phyloP scores from a whole-genome alignment of 2,329 filamentous ascomycete genomes.

The Ophiocordyceps polyrhachis-furcata region DNA sequence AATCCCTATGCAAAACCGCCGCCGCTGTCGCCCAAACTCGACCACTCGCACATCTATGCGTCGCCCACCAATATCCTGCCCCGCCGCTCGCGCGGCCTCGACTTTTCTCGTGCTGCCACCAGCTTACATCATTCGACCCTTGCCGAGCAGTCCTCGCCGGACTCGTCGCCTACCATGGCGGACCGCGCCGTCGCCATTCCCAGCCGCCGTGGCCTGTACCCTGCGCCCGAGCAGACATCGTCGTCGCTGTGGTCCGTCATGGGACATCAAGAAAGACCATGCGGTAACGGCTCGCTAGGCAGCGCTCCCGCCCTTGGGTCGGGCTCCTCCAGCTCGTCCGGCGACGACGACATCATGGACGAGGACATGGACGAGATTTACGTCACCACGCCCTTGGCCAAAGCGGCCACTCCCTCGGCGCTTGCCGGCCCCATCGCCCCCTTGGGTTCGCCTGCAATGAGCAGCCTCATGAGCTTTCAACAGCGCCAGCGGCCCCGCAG shows the following conservation, averaged over 20 bases:
- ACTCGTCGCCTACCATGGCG: slow-evolving; percentile 73
- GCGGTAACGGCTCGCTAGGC: slow-evolving; percentile 59
- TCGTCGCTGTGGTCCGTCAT: slow-evolving; percentile 55
- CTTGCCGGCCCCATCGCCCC: slow-evolving; percentile 34
- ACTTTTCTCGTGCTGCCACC: slow-evolving; percentile 85
- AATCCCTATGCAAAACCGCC: slow-evolving; percentile 30
- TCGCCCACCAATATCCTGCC: slow-evolving; percentile 79
- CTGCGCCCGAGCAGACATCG: slow-evolving; percentile 42
- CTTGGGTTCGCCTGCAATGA: slow-evolving; percentile 52
- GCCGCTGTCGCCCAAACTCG: slow-evolving; percentile 71
- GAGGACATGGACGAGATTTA: slow-evolving; percentile 66
- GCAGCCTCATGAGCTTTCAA: slow-evolving; percentile 69
- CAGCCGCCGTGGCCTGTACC: slow-evolving; percentile 29
- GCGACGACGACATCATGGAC: slow-evolving; percentile 52
- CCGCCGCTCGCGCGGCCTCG: slow-evolving; percentile 71
- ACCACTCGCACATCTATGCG: slow-evolving; percentile 67
- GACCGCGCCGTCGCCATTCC: slow-evolving; percentile 47
- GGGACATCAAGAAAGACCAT: slow-evolving; percentile 48
- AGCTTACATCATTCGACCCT: slow-evolving; percentile 91
- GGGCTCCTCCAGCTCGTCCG: slow-evolving; percentile 58
- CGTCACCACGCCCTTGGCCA: slow-evolving; percentile 66
- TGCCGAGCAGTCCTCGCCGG: slow-evolving; percentile 71
- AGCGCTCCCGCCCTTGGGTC: slow-evolving; percentile 57
- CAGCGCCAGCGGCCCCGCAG: slow-evolving; percentile 54
- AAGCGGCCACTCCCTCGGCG: slow-evolving; percentile 27